phyloP scores from a whole-genome alignment of 2,329 filamentous ascomycete genomes.

The Cytospora schulzeri region DNA sequence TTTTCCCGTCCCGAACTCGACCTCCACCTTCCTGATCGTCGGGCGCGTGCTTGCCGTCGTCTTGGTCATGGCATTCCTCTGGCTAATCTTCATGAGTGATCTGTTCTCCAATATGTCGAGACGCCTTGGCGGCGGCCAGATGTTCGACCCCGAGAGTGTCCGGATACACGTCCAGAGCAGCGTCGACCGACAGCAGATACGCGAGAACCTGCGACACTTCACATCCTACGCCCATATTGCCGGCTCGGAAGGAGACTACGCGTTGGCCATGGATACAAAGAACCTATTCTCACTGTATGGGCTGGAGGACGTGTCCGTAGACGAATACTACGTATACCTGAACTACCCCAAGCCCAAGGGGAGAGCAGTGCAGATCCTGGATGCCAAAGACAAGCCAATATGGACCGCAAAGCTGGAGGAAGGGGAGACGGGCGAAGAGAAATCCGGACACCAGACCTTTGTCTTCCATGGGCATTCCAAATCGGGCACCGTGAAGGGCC shows the following conservation, averaged over 20 bases:
- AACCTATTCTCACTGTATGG: slow-evolving; percentile 71
- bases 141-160: slow-evolving; percentile 83
- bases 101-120: slow-evolving; percentile 69
- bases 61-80: slow-evolving; percentile 76
- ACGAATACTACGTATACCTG: slow-evolving; percentile 85
- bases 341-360: slow-evolving; percentile 85
- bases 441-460: slow-evolving; percentile 67
- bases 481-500: slow-evolving; percentile 81
- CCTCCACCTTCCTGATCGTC: slow-evolving; percentile 60
- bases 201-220: slow-evolving; percentile 73
- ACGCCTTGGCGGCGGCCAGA: slow-evolving; percentile 65
- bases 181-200: slow-evolving; percentile 70
- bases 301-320: slow-evolving; percentile 74
- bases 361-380: slow-evolving; percentile 78
- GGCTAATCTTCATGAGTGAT: slow-evolving; percentile 83
- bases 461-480: slow-evolving; percentile 90
- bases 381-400: slow-evolving; percentile 59
- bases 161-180: slow-evolving; percentile 72
- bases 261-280: slow-evolving; percentile 81
- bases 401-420: slow-evolving; percentile 90
- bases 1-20: slow-evolving; percentile 45
- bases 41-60: slow-evolving; percentile 75
- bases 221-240: slow-evolving; percentile 87
- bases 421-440: slow-evolving; percentile 66
- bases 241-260: slow-evolving; percentile 91